phyloP scores from a whole-genome alignment of 164 flowering plant genomes.

The Annona cherimola region DNA sequence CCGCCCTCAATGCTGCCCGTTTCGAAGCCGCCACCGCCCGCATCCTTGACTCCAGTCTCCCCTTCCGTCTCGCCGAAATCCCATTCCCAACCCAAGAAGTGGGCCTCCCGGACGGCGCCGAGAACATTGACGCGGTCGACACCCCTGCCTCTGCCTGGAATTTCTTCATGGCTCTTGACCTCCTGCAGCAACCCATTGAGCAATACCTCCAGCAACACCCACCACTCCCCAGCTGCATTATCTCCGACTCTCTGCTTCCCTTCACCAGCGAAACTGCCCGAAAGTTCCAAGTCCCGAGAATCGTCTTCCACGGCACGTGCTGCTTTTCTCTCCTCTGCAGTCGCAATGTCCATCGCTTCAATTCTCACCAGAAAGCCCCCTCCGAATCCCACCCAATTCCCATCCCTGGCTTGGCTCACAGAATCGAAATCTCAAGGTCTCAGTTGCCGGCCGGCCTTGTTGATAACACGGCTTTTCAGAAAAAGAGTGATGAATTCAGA shows the following conservation, averaged over 20 bases:
- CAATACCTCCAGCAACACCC: slow-evolving; percentile 10
- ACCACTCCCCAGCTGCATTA: slow-evolving; percentile 39
- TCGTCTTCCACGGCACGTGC: slow-evolving; percentile 30
- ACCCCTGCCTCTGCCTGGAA: slow-evolving; percentile 4
- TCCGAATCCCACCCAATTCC: slow-evolving; percentile 26
- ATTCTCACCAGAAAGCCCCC: slow-evolving; percentile 12
- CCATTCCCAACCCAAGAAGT: slow-evolving; percentile 28
- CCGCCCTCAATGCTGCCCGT: slow-evolving; percentile 36
- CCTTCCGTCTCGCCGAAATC: slow-evolving; percentile 19
- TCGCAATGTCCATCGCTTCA: slow-evolving; percentile 6
- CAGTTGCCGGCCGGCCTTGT: slow-evolving; percentile 17
- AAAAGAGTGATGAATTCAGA: not conserved
- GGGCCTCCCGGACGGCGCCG: slow-evolving; percentile 52
- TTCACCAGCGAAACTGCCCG: slow-evolving; percentile 35
- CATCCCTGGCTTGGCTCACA: slow-evolving; percentile 35
- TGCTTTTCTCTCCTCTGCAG: slow-evolving; percentile 28
- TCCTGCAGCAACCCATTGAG: slow-evolving; percentile 37
- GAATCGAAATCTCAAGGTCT: slow-evolving; percentile 24
- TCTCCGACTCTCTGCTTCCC: slow-evolving; percentile 34
- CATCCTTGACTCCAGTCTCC: slow-evolving; percentile 18
- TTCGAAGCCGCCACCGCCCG: slow-evolving; percentile 15
- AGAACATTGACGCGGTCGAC: slow-evolving; percentile 38
- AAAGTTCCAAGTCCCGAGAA: slow-evolving; percentile 37
- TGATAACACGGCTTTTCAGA: not conserved
- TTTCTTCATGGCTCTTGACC: slow-evolving; percentile 26